Conservation (phyloP, 129 eudicot genomes). For the Rutidosis leptorrhynchoides region DNA sequence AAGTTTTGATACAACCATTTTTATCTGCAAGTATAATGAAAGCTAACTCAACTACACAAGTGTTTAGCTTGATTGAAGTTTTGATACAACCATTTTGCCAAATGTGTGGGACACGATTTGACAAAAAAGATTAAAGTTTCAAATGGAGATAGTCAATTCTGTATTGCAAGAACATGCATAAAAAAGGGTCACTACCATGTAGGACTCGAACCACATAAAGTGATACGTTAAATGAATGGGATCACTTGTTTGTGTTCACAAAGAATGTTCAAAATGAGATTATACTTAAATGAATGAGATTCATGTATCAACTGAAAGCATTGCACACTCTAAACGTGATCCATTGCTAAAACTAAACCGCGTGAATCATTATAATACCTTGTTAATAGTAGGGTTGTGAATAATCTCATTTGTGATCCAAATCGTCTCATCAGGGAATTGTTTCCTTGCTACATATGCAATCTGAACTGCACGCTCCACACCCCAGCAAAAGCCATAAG, state of each 20-base stretch:
- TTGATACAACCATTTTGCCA: not conserved
- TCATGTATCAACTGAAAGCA: slow-evolving; percentile 7
- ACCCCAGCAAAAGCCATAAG: slow-evolving; percentile 43
- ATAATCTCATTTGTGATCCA: slow-evolving; percentile 91
- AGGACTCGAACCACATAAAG: not conserved
- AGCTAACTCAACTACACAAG: not conserved
- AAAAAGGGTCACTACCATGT: not conserved
- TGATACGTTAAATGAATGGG: not conserved
- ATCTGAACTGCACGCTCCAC: slow-evolving; percentile 34
- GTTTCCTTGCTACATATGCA: slow-evolving; percentile 40
- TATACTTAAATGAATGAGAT: not conserved
- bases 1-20: not conserved
- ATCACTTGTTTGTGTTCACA: slow-evolving; percentile 3
- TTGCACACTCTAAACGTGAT: not conserved
- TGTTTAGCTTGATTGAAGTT: not conserved
- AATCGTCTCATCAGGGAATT: slow-evolving; percentile 66
- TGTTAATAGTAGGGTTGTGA: slow-evolving; percentile 87
- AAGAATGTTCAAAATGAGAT: not conserved
- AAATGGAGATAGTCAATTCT: not conserved
- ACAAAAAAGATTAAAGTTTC: not conserved
- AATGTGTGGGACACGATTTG: not conserved
- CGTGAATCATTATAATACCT: slow-evolving; percentile 36
- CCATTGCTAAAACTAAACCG: not conserved
- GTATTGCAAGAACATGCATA: not conserved
- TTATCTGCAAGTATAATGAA: too few species aligned